phyloP scores from a whole-genome alignment of 2,329 filamentous ascomycete species.

The Madurella fahalii region DNA sequence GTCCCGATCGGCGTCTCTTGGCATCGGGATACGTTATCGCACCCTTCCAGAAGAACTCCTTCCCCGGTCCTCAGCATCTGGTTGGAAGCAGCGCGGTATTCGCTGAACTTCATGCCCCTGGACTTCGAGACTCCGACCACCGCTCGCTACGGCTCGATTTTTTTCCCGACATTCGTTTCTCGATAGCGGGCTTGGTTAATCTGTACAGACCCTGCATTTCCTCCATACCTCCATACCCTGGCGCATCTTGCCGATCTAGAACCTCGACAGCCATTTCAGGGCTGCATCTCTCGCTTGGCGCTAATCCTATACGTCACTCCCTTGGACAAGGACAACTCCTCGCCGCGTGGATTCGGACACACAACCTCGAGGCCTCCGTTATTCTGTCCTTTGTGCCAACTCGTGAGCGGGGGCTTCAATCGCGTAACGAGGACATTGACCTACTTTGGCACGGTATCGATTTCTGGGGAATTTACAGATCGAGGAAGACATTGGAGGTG shows the following conservation, averaged over 20 bases:
- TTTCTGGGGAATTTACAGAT: background rate
- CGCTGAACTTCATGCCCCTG: conserved; percentile 1
- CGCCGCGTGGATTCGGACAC: background rate
- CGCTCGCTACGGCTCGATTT: conserved; percentile 19
- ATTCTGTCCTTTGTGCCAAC: no score
- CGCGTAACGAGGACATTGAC: background rate
- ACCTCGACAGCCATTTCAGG: background rate
- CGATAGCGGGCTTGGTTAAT: background rate
- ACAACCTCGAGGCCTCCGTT: no score
- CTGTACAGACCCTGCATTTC: background rate
- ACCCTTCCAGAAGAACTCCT: conserved; percentile 14
- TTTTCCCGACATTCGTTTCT: conserved; percentile 17
- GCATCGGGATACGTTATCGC: background rate
- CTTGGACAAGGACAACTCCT: background rate
- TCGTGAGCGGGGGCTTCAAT: no score
- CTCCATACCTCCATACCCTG: background rate
- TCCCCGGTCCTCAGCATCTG: conserved; percentile 3
- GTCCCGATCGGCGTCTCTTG: background rate
- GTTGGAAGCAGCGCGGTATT: background rate
- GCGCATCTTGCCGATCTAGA: conserved; percentile 7
- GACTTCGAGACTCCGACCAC: conserved; percentile 11
- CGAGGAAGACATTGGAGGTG: background rate
- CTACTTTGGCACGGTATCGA: background rate
- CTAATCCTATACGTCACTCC: background rate
- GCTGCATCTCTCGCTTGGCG: background rate